phyloP scores from a whole-genome alignment of 148 eudicot species.

The Tetragonia tetragonoides region DNA sequence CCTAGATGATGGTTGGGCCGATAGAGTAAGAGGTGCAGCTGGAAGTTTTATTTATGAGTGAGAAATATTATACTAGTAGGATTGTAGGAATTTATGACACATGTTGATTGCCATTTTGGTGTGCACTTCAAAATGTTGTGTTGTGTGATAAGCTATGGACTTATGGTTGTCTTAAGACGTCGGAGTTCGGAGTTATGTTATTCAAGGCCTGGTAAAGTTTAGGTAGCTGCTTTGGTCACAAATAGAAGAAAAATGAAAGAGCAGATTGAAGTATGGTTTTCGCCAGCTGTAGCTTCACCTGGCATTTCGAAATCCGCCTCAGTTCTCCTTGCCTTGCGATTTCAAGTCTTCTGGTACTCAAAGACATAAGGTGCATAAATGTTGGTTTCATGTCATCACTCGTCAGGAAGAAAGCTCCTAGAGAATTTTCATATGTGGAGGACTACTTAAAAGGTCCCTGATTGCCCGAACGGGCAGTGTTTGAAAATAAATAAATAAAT shows the following conservation, averaged over 20 bases:
- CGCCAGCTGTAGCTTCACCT: neutral
- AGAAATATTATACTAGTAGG: neutral
- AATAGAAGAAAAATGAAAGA: neutral
- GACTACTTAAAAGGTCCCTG: neutral
- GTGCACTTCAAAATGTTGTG: neutral
- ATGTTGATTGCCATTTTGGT: neutral
- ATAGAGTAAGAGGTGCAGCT: neutral
- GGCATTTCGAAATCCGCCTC: no score
- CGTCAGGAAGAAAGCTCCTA: neutral
- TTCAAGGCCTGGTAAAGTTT: neutral
- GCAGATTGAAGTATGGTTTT: neutral
- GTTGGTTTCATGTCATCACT: neutral
- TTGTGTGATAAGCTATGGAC: neutral
- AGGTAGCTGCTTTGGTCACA: neutral
- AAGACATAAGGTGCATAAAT: no score
- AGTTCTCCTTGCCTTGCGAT: neutral
- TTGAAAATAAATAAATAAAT: no score
- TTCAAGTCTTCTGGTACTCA: no score
- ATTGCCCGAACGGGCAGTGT: no score
- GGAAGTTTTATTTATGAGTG: neutral
- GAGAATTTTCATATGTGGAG: neutral
- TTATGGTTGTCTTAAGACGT: no score
- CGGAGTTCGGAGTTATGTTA: neutral
- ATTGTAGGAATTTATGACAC: neutral
- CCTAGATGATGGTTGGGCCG: neutral